phyloP scores from a whole-genome alignment of 2,329 filamentous ascomycete genomes.

The Dactylonectria macrodidyma region DNA sequence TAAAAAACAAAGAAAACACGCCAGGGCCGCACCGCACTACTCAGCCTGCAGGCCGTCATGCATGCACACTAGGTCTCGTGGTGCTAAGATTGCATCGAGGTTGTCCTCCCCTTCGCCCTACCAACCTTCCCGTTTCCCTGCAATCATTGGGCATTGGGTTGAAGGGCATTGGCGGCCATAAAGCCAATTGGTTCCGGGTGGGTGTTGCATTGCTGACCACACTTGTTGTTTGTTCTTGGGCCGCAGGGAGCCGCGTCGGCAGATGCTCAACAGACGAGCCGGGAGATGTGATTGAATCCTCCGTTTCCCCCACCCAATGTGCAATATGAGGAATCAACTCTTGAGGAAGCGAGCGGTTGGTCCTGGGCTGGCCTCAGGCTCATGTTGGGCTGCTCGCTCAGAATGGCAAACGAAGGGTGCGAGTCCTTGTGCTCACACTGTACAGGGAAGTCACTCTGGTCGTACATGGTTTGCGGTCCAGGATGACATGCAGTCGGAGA shows the following conservation, averaged over 20 bases:
- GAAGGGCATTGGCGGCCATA: not conserved
- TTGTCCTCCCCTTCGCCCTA: conserved; percentile 26
- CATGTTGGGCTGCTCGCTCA: not conserved
- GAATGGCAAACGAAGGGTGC: conserved; percentile 14
- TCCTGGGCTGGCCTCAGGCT: not conserved
- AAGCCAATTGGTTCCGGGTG: conserved; percentile 1
- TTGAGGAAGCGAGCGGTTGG: conserved; percentile 3
- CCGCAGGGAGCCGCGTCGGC: conserved; percentile 15
- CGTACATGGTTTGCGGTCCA: conserved; percentile 37
- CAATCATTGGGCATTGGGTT: conserved; percentile 7
- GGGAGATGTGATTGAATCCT: not conserved
- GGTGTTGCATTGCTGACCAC: not conserved
- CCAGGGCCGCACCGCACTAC: conserved; percentile 44
- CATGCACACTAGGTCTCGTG: conserved; percentile 52
- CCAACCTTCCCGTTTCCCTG: conserved; percentile 4
- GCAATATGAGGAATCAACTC: conserved; percentile 9
- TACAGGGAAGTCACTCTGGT: conserved; percentile 36
- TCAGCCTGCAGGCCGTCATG: conserved; percentile 49
- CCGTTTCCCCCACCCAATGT: not conserved
- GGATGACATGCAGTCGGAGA: conserved; percentile 51
- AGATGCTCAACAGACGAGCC: not conserved
- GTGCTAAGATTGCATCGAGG: conserved; percentile 36
- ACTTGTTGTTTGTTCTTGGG: conserved; percentile 1
- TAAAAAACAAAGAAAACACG: conserved; percentile 35
- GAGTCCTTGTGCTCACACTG: conserved; percentile 36